Evolutionary conservation across 345 rosid species (phyloP), one percentile per base, ranked within the genome.

Genomic region (Eucalyptus brandiana): DNA sequence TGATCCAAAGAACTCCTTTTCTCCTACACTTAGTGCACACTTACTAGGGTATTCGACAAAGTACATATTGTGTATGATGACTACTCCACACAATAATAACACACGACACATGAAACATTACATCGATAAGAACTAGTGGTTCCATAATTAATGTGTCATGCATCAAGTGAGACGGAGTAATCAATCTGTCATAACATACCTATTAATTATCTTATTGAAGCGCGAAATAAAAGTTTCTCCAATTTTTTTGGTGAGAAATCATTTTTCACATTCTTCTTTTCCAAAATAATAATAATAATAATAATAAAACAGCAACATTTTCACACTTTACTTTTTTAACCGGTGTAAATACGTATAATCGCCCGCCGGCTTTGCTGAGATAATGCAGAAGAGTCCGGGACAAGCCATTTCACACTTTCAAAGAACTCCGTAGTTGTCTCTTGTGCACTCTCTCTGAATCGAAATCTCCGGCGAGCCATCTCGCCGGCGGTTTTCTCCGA

Each of bases 101-200:
- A n/a, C 19, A 6, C 0, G 3, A 30, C 2, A 2, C 19, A 6
- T 1, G 1, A 15, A n/a, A 65, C 17, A 14, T 65, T n/a, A 65
- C 3, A 0, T 65, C 3, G 2, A 62, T 62, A 0, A 62, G 1
- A n/a, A n/a, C 4, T 0, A 0, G 0, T 65, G 72, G 3, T 30
- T 65, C 9, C 37, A 65, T 15, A 65, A 65, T 65, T n/a, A 65
- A 65, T 10, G 19, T 8, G 3, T 8, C 72, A 7, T 4, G 37
- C 3, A 1, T 13, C 3, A 30, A 0, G 7, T 1, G 2, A 17
- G 8, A 5, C 0, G 1, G 44, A 5, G 26, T 69, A 69, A 18
- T 34, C 6, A 40, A 69, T 69, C 13, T 0, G 1, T 69, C 24
- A 18, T 7, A 34, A 34, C 13, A 60, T 60, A 8, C 5, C 34